These are phyloP conservation scores for Fusarium gaditjirri DNA, from an alignment of 2,329 filamentous ascomycete species.

Conservation along the genomic window DNA sequence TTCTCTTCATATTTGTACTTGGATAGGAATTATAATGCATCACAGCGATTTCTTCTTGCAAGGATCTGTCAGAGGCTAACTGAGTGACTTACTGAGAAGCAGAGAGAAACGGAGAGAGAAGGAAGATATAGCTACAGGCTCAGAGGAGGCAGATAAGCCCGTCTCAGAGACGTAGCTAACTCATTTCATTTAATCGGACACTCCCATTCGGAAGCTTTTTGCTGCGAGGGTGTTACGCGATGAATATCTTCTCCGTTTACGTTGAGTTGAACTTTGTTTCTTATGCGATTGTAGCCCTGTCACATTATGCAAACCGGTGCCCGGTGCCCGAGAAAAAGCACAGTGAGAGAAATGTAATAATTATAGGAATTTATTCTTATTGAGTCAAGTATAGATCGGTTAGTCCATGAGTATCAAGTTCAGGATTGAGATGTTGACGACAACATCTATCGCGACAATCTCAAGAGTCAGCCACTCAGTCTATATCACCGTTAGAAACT, in stretches of 20 bases:
- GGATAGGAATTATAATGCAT: fast-evolving
- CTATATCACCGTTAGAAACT: fast-evolving
- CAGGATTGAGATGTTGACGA: fast-evolving
- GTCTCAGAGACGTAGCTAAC: no score
- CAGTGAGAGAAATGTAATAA: fast-evolving
- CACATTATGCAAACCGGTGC: neutral
- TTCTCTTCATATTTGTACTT: fast-evolving
- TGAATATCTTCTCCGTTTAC: neutral
- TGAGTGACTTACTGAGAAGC: neutral
- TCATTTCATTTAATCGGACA: no score
- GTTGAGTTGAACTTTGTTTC: neutral
- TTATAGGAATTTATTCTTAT: fast-evolving
- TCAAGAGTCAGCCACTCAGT: neutral
- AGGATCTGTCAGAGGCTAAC: fast-evolving
- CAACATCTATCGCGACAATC: fast-evolving
- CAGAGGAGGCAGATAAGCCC: neutral
- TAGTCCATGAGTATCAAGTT: fast-evolving
- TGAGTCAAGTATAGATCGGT: fast-evolving
- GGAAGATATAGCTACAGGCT: neutral
- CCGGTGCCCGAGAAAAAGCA: no score
- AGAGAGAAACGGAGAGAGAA: neutral
- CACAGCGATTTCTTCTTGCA: fast-evolving
- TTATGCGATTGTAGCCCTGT: fast-evolving
- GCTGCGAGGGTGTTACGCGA: no score
- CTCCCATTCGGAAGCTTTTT: no score